A percentile compares a stretch with the other conserved stretches of the same genome.
Evolutionary conservation across 768 basidiomycete genomes (phyloP).

Genomic region (Omphalotus guepiniiformis): DNA sequence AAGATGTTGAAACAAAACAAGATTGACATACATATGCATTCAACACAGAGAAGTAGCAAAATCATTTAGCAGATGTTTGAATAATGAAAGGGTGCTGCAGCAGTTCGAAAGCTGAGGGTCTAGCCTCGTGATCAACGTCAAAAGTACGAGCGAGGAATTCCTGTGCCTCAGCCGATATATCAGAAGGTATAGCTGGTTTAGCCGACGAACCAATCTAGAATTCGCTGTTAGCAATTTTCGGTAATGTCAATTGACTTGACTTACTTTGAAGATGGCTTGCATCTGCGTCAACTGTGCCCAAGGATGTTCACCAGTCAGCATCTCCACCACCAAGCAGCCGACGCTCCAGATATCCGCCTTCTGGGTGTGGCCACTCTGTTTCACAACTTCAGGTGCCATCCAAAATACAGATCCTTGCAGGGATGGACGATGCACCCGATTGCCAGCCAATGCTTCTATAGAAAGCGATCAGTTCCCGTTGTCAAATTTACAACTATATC

Average conservation of each 20-base stretch:
- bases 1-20: not conserved
- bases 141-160: constrained; percentile 86
- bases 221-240: not conserved
- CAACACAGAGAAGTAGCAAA: constrained; percentile 2
- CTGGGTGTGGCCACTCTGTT: constrained; percentile 86
- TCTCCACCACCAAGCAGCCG: constrained; percentile 92
- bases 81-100: constrained; percentile 72
- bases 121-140: constrained; percentile 73
- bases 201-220: constrained; percentile 86
- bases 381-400: constrained; percentile 99
- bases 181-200: constrained; percentile 83
- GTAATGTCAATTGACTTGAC: constrained; percentile 6
- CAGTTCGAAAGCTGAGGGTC: constrained; percentile 76
- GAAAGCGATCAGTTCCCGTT: not conserved
- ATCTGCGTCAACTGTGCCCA: constrained; percentile 96
- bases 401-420: constrained; percentile 98
- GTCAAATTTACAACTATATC: not conserved
- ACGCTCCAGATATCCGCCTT: constrained; percentile 98
- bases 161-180: constrained; percentile 86
- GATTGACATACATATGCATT: not conserved
- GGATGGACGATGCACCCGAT: constrained; percentile 83
- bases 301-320: constrained; percentile 94
- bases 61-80: constrained; percentile 24
- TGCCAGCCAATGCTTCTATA: constrained; percentile 46
- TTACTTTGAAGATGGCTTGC: constrained; percentile 98